A percentile compares a stretch with the other conserved stretches of the same genome.
Conservation (phyloP, 2,329 filamentous ascomycete genomes). For the Leptographium galeiforme region DNA sequence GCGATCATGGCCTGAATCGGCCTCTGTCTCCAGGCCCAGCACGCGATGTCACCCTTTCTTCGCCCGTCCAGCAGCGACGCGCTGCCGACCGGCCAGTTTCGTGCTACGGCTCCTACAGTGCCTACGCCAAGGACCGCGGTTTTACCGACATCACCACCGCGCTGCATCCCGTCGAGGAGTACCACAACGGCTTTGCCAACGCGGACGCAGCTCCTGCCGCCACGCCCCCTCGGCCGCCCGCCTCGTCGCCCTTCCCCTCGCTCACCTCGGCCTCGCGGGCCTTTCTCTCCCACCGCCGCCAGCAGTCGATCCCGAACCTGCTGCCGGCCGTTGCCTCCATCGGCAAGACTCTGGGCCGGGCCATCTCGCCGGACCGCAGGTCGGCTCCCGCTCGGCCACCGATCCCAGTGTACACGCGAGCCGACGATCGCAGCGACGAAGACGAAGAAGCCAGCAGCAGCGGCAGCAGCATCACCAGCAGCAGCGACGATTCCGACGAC, state of each 20-base stretch:
- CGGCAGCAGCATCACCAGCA: slow-evolving; percentile 13
- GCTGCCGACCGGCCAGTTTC: not conserved
- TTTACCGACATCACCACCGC: not conserved
- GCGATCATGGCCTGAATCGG: not conserved
- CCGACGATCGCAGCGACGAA: slow-evolving; percentile 20
- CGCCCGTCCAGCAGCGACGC: not conserved
- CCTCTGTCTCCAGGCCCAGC: not conserved
- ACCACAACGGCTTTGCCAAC: slow-evolving; percentile 20
- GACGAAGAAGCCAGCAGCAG: slow-evolving; percentile 11
- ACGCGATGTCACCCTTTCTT: not conserved
- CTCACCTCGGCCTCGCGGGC: slow-evolving; percentile 11
- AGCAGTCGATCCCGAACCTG: slow-evolving; percentile 23
- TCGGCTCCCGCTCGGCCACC: not conserved
- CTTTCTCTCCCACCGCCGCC: slow-evolving; percentile 18
- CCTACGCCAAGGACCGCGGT: slow-evolving; percentile 2
- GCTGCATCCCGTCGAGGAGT: slow-evolving; percentile 16
- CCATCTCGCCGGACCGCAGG: slow-evolving; percentile 10
- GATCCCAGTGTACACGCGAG: slow-evolving; percentile 5
- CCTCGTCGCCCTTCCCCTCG: slow-evolving; percentile 6
- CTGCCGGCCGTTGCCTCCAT: slow-evolving; percentile 14
- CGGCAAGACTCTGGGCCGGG: slow-evolving; percentile 9
- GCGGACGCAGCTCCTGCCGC: slow-evolving; percentile 10
- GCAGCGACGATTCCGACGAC: slow-evolving; percentile 8
- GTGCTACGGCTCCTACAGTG: not conserved
- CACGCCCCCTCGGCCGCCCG: not conserved